A percentile compares a stretch with the other conserved stretches of the same genome.
phyloP scores from a whole-genome alignment of 306 rosid species.

The Cyclanthera cordifolia region DNA sequence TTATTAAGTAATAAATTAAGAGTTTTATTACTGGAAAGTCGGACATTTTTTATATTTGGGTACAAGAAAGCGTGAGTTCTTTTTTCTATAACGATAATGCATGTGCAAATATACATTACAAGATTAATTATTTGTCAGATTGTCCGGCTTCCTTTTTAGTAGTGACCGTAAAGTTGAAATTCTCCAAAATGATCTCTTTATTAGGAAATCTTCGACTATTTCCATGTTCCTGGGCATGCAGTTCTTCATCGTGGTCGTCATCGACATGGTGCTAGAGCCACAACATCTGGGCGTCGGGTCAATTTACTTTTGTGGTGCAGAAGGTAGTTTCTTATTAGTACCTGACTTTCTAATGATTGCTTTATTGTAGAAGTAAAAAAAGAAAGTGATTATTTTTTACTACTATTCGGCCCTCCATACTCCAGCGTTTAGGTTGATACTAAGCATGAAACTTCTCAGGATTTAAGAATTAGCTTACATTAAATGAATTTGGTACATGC shows the following conservation, averaged over 20 bases:
- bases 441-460: too few species aligned
- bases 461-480: too few species aligned
- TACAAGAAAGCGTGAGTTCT: not conserved
- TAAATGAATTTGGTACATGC: not conserved
- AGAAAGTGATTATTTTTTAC: conserved; percentile 1
- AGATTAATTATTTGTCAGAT: not conserved
- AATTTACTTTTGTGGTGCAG: conserved; percentile 89
- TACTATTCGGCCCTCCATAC: too few species aligned
- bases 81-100: not conserved
- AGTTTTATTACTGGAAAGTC: not conserved
- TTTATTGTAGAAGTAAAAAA: not conserved
- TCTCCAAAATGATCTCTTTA: not conserved
- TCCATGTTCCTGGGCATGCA: conserved; percentile 73
- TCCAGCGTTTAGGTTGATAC: too few species aligned
- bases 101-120: not conserved
- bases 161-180: not conserved
- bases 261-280: conserved; percentile 88
- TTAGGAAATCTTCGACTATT: conserved; percentile 65
- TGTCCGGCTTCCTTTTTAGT: not conserved
- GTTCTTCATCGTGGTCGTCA: conserved; percentile 86
- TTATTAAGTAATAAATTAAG: not conserved
- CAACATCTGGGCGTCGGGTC: conserved; percentile 58
- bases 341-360: not conserved
- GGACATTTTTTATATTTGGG: not conserved
- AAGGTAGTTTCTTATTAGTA: conserved; percentile 38